Conservation (phyloP, 106 monocot species). For the Gastrodia elata region DNA sequence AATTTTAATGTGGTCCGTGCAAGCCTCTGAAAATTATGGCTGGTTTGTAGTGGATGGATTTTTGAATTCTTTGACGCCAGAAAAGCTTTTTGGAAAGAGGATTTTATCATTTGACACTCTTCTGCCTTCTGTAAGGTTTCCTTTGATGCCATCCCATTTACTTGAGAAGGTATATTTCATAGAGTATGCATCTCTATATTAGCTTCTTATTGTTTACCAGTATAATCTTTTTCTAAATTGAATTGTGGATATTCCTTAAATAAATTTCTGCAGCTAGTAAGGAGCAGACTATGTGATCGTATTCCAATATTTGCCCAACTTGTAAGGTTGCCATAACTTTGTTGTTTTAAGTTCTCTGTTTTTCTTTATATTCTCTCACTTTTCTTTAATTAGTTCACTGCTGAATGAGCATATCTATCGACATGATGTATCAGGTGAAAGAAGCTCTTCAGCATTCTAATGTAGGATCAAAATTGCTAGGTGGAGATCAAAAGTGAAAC, state of each 20-base stretch:
- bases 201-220: neutral
- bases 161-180: slow-evolving; percentile 55
- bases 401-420: neutral
- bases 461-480: slow-evolving; percentile 19
- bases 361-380: slow-evolving; percentile 1
- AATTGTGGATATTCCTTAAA: neutral
- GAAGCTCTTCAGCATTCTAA: slow-evolving; percentile 50
- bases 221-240: neutral
- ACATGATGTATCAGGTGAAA: slow-evolving; percentile 32
- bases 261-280: slow-evolving; percentile 44
- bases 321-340: slow-evolving; percentile 40
- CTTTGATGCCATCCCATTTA: slow-evolving; percentile 48
- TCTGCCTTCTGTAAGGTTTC: slow-evolving; percentile 75
- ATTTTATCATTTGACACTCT: slow-evolving; percentile 38
- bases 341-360: neutral
- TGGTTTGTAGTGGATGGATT: slow-evolving; percentile 66
- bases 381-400: neutral
- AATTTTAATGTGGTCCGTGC: slow-evolving; percentile 81
- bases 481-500: slow-evolving; percentile 44
- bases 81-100: slow-evolving; percentile 54
- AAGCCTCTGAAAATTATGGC: slow-evolving; percentile 43
- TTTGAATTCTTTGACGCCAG: slow-evolving; percentile 35
- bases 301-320: slow-evolving; percentile 46
- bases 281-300: slow-evolving; percentile 38
- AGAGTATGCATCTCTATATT: neutral